phyloP scores from a whole-genome alignment of 108 stramenopile genomes.

The Thalassiosira profunda region DNA sequence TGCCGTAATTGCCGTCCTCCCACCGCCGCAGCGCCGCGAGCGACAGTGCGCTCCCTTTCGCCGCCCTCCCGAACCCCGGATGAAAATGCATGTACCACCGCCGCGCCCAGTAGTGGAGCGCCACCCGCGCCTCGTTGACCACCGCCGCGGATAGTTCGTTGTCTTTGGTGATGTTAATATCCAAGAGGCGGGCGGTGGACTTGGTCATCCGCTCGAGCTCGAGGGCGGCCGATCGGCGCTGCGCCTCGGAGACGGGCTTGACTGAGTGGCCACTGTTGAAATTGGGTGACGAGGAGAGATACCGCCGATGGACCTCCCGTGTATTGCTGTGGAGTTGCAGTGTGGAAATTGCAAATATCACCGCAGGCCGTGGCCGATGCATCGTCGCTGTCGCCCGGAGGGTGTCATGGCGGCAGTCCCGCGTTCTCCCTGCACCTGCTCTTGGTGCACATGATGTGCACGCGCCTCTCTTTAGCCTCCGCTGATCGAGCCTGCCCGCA shows the following conservation, averaged over 20 bases:
- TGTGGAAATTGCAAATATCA: too few species aligned
- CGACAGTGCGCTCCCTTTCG: constrained; percentile 38
- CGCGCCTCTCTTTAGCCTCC: too few species aligned
- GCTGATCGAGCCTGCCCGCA: too few species aligned
- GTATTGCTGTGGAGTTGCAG: too few species aligned
- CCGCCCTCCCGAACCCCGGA: constrained; percentile 48
- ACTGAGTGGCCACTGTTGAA: neutral
- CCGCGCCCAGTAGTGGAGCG: constrained; percentile 37
- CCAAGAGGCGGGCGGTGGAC: constrained; percentile 45
- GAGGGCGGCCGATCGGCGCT: constrained; percentile 34
- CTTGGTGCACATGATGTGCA: too few species aligned
- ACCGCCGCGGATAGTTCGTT: constrained; percentile 19
- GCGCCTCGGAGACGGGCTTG: constrained; percentile 30
- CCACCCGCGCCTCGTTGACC: constrained; percentile 40
- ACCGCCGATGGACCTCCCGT: too few species aligned
- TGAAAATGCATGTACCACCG: constrained; percentile 55
- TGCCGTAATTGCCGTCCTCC: neutral
- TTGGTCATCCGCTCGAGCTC: constrained; percentile 43
- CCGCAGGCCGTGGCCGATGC: too few species aligned
- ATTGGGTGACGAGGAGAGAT: too few species aligned
- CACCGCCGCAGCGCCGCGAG: constrained; percentile 20
- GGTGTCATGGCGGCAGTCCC: too few species aligned
- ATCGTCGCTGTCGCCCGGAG: too few species aligned
- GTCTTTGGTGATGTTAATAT: constrained; percentile 2
- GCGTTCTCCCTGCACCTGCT: too few species aligned